Percentiles rank a stretch among this genome's conserved stretches.
phyloP scores from a whole-genome alignment of 768 basidiomycete species.

The Roridomyces roridus region DNA sequence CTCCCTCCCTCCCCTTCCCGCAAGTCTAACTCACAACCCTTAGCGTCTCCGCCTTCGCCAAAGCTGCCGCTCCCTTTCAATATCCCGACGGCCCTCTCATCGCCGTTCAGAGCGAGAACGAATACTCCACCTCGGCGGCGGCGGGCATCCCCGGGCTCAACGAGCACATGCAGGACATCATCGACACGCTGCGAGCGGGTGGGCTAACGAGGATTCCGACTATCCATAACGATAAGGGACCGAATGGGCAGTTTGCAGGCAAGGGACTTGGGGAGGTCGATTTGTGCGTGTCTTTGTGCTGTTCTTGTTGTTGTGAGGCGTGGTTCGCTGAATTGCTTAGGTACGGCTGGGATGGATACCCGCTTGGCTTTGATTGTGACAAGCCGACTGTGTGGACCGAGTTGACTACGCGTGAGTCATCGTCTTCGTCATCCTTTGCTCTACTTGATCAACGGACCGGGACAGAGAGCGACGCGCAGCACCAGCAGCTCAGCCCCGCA shows the following conservation, averaged over 20 bases:
- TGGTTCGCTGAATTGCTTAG: slow-evolving; percentile 29
- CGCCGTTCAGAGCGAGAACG: slow-evolving; percentile 53
- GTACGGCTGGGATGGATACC: slow-evolving; percentile 58
- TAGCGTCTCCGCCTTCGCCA: slow-evolving; percentile 35
- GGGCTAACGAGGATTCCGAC: slow-evolving; percentile 45
- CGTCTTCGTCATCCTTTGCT: not conserved
- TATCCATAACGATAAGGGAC: slow-evolving; percentile 41
- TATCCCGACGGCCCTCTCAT: slow-evolving; percentile 51
- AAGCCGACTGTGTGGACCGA: slow-evolving; percentile 60
- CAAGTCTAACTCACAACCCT: not conserved
- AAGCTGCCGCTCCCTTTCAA: slow-evolving; percentile 43
- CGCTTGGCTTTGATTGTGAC: slow-evolving; percentile 71
- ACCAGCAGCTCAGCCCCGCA: slow-evolving; percentile 40
- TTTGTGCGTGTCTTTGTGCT: slow-evolving; percentile 27
- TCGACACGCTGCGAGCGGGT: slow-evolving; percentile 40
- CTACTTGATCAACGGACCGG: no score
- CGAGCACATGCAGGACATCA: slow-evolving; percentile 51
- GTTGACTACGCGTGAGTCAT: slow-evolving; percentile 38
- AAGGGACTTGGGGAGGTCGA: slow-evolving; percentile 42
- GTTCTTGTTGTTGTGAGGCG: not conserved
- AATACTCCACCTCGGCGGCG: slow-evolving; percentile 41
- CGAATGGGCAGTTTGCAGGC: slow-evolving; percentile 36
- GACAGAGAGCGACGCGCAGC: slow-evolving; percentile 37
- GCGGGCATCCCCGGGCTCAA: slow-evolving; percentile 38
- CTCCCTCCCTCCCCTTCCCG: not conserved